Base-by-base conservation (phyloP, 495 filamentous ascomycete species). In the Tuber brumale region DNA sequence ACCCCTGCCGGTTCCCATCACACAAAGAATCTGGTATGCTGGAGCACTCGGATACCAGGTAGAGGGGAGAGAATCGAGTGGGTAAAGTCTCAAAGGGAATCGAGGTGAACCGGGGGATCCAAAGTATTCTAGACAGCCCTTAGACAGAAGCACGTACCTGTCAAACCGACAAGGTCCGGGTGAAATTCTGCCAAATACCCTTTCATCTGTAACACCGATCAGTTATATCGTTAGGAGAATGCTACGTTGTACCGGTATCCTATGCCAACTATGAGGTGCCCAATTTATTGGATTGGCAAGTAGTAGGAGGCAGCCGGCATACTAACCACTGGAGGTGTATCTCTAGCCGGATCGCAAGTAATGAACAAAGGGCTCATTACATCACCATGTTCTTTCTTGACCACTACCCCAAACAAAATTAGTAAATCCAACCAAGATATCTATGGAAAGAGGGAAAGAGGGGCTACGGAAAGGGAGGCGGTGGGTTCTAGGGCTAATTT, bases 111-210 rank as follows among this genome's bases (percentile, higher is more conserved):
- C n/a, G 14, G 14, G 27, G n/a, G 18, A 66, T 18, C 27, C 57
- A 66, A 35, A 35, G 27, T 2, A 31, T 19, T 35, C 57, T 14
- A 19, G 4, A 66, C 4, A 8, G 27, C 57, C 14, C 27, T 7
- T 27, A 35, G 57, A 35, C 16, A 7, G 4, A 35, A 57, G 8
- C 51, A 66, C 57, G 70, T 81, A 82, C 80, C 80, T 76, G 96
- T 98, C 84, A 99, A 85, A 69, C 95, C 95, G 70, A 97, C 84
- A 57, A 99, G 90, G 39, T 87, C 88, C n/a, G 90, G 88, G 84
- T 98, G 95, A 86, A 99, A 99, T 86, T 99, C 95, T 77, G 87
- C 85, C 46, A 99, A 88, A 81, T 99, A 99, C 77, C 88, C 85
- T 84, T 92, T 91, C 70, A 97, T 86, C 81, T 83, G 70, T 79